These are phyloP conservation scores for Fremontodendron californicum DNA, from an alignment of 345 rosid genomes.

Conservation along the genomic window DNA sequence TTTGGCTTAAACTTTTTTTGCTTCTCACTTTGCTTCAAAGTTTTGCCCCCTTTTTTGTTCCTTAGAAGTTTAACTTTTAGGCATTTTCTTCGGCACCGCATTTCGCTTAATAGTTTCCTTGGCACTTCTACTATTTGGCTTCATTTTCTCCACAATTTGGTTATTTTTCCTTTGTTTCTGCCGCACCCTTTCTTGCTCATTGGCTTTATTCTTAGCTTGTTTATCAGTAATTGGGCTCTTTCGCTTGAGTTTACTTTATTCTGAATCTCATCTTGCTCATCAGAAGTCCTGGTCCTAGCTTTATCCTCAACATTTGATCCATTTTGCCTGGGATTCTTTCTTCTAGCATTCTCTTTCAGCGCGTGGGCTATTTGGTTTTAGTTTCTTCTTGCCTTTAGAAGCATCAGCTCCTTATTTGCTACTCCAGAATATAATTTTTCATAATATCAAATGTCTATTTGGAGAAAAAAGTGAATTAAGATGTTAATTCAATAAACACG, in stretches of 20 bases:
- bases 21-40: neutral
- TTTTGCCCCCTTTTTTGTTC: neutral
- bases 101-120: neutral
- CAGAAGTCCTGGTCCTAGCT: neutral
- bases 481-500: neutral
- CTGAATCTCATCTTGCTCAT: neutral
- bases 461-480: neutral
- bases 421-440: slow-evolving; percentile 10
- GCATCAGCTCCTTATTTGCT: slow-evolving; percentile 19
- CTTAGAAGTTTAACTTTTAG: neutral
- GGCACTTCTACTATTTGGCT: neutral
- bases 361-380: neutral
- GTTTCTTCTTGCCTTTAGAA: slow-evolving; percentile 18
- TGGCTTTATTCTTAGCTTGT: neutral
- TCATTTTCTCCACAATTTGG: neutral
- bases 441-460: neutral
- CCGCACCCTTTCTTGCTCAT: neutral
- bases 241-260: neutral
- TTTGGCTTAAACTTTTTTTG: neutral
- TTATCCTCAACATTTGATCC: neutral
- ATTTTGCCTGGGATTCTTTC: neutral
- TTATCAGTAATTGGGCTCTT: neutral
- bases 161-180: neutral
- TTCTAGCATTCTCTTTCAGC: neutral
- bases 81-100: neutral